These are phyloP conservation scores for Leptomonas pyrrhocoris DNA, from an alignment of 208 protist genomes.

Conservation along the genomic window DNA sequence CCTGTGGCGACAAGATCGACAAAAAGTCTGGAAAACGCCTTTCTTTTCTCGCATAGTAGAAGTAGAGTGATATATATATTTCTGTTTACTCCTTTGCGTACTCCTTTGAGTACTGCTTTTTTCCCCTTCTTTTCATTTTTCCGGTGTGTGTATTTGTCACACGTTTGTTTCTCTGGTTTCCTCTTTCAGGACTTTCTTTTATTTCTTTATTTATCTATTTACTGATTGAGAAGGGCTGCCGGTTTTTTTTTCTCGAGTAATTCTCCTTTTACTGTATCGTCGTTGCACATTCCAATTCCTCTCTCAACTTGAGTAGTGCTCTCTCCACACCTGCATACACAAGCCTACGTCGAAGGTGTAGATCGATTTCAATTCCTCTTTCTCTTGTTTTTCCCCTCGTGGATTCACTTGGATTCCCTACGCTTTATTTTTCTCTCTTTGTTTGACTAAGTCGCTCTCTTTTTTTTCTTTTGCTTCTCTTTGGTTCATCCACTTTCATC, in stretches of 20 bases:
- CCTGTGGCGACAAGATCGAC: too few relatives aligned
- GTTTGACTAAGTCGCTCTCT: slow-evolving; percentile 5
- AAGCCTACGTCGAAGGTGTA: neutral
- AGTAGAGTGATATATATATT: neutral
- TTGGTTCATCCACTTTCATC: neutral
- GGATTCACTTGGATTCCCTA: neutral
- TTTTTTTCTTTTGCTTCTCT: slow-evolving; percentile 8
- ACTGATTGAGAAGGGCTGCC: slow-evolving; percentile 4
- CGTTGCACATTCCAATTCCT: neutral
- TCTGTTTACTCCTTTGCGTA: neutral
- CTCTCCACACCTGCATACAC: slow-evolving; percentile 5
- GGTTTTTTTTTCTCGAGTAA: slow-evolving; percentile 7
- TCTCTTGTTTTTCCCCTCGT: slow-evolving; percentile 13
- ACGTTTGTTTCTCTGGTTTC: neutral
- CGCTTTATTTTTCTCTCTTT: slow-evolving; percentile 6
- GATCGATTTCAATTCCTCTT: neutral
- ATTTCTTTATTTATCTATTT: slow-evolving; percentile 5
- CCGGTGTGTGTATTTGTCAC: neutral
- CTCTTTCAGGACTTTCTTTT: neutral
- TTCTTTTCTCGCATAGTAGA: neutral
- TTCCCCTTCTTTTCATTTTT: slow-evolving; percentile 4
- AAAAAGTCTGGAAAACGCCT: neutral
- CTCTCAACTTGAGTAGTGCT: slow-evolving; percentile 1
- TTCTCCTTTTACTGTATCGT: neutral
- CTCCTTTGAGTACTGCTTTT: slow-evolving; percentile 1